Evolutionary conservation across 768 basidiomycete species (phyloP).

Genomic region (Amanita exitialis): DNA sequence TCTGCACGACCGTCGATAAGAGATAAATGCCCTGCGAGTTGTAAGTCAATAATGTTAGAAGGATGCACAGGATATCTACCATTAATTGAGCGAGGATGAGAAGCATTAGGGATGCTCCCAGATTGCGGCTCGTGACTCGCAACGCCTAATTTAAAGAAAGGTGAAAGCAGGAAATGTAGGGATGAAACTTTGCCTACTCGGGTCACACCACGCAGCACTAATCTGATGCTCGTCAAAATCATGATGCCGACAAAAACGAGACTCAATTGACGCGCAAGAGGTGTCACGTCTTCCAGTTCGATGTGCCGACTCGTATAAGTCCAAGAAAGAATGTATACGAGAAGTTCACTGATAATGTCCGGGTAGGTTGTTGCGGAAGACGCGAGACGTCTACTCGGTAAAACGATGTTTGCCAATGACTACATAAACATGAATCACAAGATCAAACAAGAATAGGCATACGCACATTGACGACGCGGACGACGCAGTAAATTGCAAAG

Average conservation of each 20-base stretch:
- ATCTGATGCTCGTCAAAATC: conserved; percentile 61
- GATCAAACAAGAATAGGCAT: neutral
- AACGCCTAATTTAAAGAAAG: conserved; percentile 29
- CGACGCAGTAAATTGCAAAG: conserved; percentile 61
- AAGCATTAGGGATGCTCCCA: conserved; percentile 69
- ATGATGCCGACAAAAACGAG: conserved; percentile 67
- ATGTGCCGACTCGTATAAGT: conserved; percentile 12
- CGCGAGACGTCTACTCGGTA: conserved; percentile 23
- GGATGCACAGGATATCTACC: conserved; percentile 31
- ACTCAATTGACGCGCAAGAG: conserved; percentile 42
- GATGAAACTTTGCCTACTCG: conserved; percentile 25
- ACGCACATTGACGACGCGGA: conserved; percentile 53
- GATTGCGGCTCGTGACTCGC: conserved; percentile 54
- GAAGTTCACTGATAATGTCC: conserved; percentile 29
- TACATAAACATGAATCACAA: conserved; percentile 13
- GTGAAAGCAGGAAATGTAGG: neutral
- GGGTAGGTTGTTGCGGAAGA: conserved; percentile 26
- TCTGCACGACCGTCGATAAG: conserved; percentile 72
- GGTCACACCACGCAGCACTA: conserved; percentile 60
- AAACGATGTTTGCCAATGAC: conserved; percentile 41
- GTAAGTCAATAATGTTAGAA: neutral
- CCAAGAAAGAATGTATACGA: conserved; percentile 21
- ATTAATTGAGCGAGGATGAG: conserved; percentile 75
- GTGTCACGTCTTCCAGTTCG: conserved; percentile 24
- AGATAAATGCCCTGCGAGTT: conserved; percentile 67